Percentiles rank a stretch among this genome's conserved stretches.
phyloP scores from a whole-genome alignment of 2,329 filamentous ascomycete species.

The Talaromyces sp. region DNA sequence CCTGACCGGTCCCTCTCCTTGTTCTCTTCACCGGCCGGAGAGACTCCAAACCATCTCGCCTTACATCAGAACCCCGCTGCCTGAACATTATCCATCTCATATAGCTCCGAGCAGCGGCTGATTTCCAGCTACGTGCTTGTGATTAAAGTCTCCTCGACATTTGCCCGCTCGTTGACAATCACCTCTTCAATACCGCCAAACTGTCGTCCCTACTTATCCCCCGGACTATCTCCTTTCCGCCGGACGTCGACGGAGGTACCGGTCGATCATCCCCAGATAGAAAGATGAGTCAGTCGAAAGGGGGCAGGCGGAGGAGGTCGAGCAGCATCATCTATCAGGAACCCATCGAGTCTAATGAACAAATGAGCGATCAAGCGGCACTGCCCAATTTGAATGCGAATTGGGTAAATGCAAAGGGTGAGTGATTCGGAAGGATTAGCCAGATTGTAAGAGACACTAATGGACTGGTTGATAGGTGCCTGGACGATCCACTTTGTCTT shows the following conservation, averaged over 20 bases:
- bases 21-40: conserved; percentile 5
- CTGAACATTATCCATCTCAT: neutral
- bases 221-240: conserved; percentile 87
- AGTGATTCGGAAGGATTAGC: conserved; percentile 20
- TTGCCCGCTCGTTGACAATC: conserved; percentile 14
- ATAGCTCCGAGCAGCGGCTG: neutral
- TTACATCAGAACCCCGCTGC: neutral
- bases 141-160: neutral
- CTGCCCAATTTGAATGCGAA: conserved; percentile 95
- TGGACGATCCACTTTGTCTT: conserved; percentile 97
- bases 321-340: conserved; percentile 99
- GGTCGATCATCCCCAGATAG: conserved; percentile 53
- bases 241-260: conserved; percentile 67
- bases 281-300: conserved; percentile 58
- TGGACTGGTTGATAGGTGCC: conserved; percentile 51
- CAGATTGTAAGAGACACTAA: conserved; percentile 7
- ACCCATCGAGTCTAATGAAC: conserved; percentile 92
- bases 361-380: conserved; percentile 92
- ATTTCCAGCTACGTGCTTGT: neutral
- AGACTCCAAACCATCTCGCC: conserved; percentile 6
- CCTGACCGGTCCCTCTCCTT: conserved; percentile 1
- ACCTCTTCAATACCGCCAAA: conserved; percentile 73
- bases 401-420: conserved; percentile 99
- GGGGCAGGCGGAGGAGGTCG: conserved; percentile 81
- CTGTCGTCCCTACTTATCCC: conserved; percentile 89